Base-by-base conservation (phyloP, 768 basidiomycete genomes). In the Guyanaporus albipodus region DNA sequence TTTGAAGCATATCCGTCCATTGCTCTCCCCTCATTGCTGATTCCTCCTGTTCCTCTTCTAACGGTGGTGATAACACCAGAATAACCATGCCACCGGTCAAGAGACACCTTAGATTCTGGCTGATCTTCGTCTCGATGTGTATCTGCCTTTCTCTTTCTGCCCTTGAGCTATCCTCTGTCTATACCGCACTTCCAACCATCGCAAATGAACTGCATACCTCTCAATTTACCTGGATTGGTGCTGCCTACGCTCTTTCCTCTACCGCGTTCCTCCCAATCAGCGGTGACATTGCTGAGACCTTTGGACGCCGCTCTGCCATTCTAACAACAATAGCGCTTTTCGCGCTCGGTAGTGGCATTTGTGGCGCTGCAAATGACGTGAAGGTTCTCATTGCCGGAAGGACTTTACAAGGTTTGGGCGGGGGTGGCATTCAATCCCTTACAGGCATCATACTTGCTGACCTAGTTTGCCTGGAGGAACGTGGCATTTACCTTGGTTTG, bases 171-270 rank as follows among this genome's bases (percentile, higher is more conserved):
- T 41, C 45, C 12, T 62, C 67, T 28, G 63, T 72, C 17, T 60
- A 67, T 11, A 75, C 70, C 1, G 73, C 72, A 5, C 66, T 74
- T 3, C 75, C 73, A 0, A 70, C 70, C 8, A 75, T 76, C 36
- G 60, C 68, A 7, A 48, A 61, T 28, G 64, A 66, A 8, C 59
- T 76, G 4, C 42, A 71, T 17, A 67, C 67, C 0, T 54, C 54
- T 29, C 57, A 73, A 18, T 77, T 72, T 42, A 52, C 68, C 2
- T 79, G 78, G 78, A 63, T 78, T 24, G 74, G 69, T 1, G 56
- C 67, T 3, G 70, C 73, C 2, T 80, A 73, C 46, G 61, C 70
- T 0, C 46, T 79, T 4, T 26, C 73, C 0, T 63, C 67, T 1
- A 70, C 74, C 2, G 70, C 72, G 0, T 53, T 72, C 34, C 59